Base-by-base conservation (phyloP, 805 yeast genomes). In the Starmerella floris region DNA sequence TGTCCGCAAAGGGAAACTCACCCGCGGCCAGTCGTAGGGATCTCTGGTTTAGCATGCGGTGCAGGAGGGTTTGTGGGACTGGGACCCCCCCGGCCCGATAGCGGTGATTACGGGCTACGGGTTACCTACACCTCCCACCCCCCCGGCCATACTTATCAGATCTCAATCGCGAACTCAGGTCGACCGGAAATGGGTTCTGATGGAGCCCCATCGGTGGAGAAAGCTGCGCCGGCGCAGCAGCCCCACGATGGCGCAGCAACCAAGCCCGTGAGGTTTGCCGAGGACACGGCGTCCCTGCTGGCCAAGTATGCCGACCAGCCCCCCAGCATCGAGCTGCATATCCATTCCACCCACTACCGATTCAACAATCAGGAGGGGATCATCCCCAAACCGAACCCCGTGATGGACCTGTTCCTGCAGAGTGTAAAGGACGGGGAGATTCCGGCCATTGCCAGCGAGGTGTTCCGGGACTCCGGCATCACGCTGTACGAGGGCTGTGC, bases 341-440 rank as follows among this genome's bases (percentile, higher is more conserved):
- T 88, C 21, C 87, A 83, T 61, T 91, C 84, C 53, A 84, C 83
- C 43, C 94, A 87, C 62, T 88, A 77, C 60, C 73, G 94, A 47
- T 87, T 88, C 64, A 93, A 94, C 49, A 83, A 82, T 50, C 88
- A 81, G 40, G 96, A 87, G 53, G 84, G 93, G 6, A 72, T 82
- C 38, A 80, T 91, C 32, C 85, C 94, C 5, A 80, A 80, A 56
- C 72, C 72, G 53, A 81, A 83, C 46, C 79, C 83, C 15, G 72
- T 82, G 57, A 73, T 83, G 39, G 80, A 78, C 43, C 49, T 78
- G 49, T 91, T 91, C 54, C 63, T 88, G 46, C 76, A 78, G 50
- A 81, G 77, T 55, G 80, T 88, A 10, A 78, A 85, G 15, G 67
- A 73, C 42, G 94, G 88, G 40, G 79, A 77, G 53, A 83, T 88